phyloP scores from a whole-genome alignment of 2,329 filamentous ascomycete genomes.

The Akanthomyces muscarius region DNA sequence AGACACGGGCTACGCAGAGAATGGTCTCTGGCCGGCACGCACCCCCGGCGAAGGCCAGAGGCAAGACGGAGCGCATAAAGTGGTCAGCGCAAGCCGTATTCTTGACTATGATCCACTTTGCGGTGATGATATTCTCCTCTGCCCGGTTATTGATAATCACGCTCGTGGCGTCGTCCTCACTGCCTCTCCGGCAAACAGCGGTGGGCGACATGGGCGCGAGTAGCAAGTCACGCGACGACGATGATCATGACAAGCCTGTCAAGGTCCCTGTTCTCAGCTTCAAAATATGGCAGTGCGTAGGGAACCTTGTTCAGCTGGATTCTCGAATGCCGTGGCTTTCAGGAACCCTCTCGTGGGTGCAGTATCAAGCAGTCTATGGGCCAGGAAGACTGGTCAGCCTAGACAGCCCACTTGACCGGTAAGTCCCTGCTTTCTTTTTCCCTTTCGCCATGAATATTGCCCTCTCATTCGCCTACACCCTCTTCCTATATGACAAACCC shows the following conservation, averaged over 20 bases:
- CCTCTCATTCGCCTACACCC: not conserved
- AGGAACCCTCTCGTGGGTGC: constrained; percentile 69
- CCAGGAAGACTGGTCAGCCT: constrained; percentile 71
- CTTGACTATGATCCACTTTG: constrained; percentile 53
- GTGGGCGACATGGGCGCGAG: constrained; percentile 14
- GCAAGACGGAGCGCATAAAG: constrained; percentile 15
- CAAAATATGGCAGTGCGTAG: constrained; percentile 69
- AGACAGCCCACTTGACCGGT: constrained; percentile 85
- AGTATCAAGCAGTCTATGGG: constrained; percentile 68
- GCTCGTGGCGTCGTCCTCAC: constrained; percentile 62
- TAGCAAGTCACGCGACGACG: constrained; percentile 23
- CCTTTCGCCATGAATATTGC: constrained; percentile 12
- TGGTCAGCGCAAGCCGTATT: constrained; percentile 49
- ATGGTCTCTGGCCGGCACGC: constrained; percentile 15
- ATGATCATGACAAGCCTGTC: constrained; percentile 11
- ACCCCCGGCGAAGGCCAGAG: constrained; percentile 1
- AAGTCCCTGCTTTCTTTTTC: constrained; percentile 40
- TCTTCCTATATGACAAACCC: not conserved
- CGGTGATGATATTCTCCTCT: constrained; percentile 53
- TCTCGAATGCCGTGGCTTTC: constrained; percentile 87
- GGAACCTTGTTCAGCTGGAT: constrained; percentile 68
- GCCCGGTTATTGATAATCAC: constrained; percentile 63
- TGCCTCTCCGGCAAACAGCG: constrained; percentile 48
- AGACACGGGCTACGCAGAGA: constrained; percentile 20
- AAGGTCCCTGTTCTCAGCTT: constrained; percentile 71